Evolutionary conservation across 331 rosid genomes (phyloP).

Genomic region (Pyracantha coccinea): DNA sequence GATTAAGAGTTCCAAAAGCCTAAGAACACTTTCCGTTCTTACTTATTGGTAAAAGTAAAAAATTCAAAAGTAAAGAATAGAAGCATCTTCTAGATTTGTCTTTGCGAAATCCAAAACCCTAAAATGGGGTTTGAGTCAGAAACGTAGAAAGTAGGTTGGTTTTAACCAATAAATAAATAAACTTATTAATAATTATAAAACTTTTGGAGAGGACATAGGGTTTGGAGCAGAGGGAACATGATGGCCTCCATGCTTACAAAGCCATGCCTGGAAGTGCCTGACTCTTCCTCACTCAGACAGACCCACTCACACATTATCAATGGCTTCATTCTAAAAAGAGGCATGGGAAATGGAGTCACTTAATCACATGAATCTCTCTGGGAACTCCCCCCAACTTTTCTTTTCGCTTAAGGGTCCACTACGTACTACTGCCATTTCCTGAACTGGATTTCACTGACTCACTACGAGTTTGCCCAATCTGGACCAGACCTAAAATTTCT

Average conservation of each 20-base stretch:
- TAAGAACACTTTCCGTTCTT: conserved; percentile 14
- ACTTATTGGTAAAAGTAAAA: conserved; percentile 4
- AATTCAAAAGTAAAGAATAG: background rate
- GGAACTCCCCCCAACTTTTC: conserved; percentile 9
- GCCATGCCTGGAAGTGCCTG: conserved; percentile 30
- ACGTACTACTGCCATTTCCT: background rate
- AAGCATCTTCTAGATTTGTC: conserved; percentile 21
- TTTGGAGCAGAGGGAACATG: conserved; percentile 79
- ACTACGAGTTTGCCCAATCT: conserved; percentile 11
- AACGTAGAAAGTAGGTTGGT: conserved; percentile 14
- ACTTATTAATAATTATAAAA: background rate
- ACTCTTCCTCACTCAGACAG: conserved; percentile 3
- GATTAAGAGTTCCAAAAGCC: conserved; percentile 35
- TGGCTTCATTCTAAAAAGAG: conserved; percentile 25
- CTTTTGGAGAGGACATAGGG: conserved; percentile 43
- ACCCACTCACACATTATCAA: conserved; percentile 13
- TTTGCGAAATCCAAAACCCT: conserved; percentile 18
- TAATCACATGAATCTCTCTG: conserved; percentile 17
- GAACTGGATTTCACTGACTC: conserved; percentile 9
- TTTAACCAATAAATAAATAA: background rate
- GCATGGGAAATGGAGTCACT: conserved; percentile 21
- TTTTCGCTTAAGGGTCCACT: conserved; percentile 10
- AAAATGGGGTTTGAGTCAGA: conserved; percentile 1
- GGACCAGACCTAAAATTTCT: background rate
- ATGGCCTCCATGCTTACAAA: conserved; percentile 61